Evolutionary conservation across 2,329 filamentous ascomycete species (phyloP), one percentile per base, ranked within the genome.

Genomic region (Claviceps sp.): DNA sequence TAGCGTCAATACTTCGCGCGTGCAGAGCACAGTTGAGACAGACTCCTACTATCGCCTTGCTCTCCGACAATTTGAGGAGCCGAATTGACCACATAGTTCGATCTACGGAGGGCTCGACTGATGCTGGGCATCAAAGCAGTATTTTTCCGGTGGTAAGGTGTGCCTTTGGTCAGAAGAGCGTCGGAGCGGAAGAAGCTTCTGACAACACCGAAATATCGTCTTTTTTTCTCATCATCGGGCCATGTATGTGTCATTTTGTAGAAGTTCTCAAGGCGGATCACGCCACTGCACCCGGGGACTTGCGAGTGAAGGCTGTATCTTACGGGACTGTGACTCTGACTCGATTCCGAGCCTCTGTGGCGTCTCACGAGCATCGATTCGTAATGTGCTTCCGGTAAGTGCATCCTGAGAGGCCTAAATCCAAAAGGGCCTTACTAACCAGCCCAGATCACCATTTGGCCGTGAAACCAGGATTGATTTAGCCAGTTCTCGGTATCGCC

Each of bases 131-230:
- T 1, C 65, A 65, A 26, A 65, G 60, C 38, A 54, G 65, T 48
- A 75, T 78, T 17, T 80, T 77, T 53, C 76, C 77, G 1, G 73
- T 80, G 16, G 69, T 75, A 30, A 74, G 72, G 48, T 70, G 77
- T 22, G 68, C 70, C 2, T 64, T 69, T 6, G 73, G 62, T 24
- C 61, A 68, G 17, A 73, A 71, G 57, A 55, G 68, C 13, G 68
- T 69, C 34, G 70, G 70, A 43, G 63, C 64, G 8, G 68, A 70
- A 7, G 71, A 73, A 37, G 60, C 65, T 1, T 73, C 73, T 51
- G 76, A 76, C 57, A 63, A 65, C 30, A 66, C 68, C 19, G 76
- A 79, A 30, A 66, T 68, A n/a, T 68, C 73, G 1, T 76, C 76
- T 0, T 78, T 74, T 54, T 81, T 76, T 57, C 65, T 81, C 24